These are phyloP conservation scores for Sugiyamaella boreocaroliniensis DNA, from an alignment of 805 yeast species.

Conservation along the genomic window DNA sequence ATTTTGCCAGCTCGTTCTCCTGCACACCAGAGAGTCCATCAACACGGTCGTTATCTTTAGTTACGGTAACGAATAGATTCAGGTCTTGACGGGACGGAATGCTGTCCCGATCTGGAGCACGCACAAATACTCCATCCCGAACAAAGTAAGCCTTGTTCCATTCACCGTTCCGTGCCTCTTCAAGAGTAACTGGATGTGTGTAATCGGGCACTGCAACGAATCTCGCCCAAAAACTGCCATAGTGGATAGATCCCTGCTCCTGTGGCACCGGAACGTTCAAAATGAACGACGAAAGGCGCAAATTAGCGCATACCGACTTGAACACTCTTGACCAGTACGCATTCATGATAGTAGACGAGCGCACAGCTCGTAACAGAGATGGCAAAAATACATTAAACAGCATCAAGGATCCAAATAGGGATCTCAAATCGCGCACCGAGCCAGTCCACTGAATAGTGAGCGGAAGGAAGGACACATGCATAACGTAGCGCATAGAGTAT, in stretches of 20 bases:
- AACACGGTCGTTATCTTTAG: constrained; percentile 63
- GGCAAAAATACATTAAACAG: constrained; percentile 8
- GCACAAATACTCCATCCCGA: constrained; percentile 72
- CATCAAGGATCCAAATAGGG: constrained; percentile 15
- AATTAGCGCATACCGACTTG: constrained; percentile 43
- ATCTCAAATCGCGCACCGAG: background rate
- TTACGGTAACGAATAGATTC: constrained; percentile 72
- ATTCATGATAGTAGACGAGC: constrained; percentile 18
- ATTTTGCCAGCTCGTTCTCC: constrained; percentile 40
- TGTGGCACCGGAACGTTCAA: constrained; percentile 52
- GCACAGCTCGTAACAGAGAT: constrained; percentile 5
- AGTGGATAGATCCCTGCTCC: constrained; percentile 64
- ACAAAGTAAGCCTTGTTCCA: constrained; percentile 52
- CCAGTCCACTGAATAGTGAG: constrained; percentile 12
- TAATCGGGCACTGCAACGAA: constrained; percentile 49
- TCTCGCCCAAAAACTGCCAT: constrained; percentile 44
- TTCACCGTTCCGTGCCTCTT: constrained; percentile 40
- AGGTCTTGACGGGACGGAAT: constrained; percentile 54
- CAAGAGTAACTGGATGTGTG: constrained; percentile 44
- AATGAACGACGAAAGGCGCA: constrained; percentile 79
- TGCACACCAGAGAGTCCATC: constrained; percentile 35
- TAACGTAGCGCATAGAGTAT: constrained; percentile 36
- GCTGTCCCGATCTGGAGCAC: constrained; percentile 83
- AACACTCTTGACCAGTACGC: constrained; percentile 56
- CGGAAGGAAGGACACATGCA: constrained; percentile 21